phyloP scores from a whole-genome alignment of 352 stramenopile species.

The Pythium coloratum region DNA sequence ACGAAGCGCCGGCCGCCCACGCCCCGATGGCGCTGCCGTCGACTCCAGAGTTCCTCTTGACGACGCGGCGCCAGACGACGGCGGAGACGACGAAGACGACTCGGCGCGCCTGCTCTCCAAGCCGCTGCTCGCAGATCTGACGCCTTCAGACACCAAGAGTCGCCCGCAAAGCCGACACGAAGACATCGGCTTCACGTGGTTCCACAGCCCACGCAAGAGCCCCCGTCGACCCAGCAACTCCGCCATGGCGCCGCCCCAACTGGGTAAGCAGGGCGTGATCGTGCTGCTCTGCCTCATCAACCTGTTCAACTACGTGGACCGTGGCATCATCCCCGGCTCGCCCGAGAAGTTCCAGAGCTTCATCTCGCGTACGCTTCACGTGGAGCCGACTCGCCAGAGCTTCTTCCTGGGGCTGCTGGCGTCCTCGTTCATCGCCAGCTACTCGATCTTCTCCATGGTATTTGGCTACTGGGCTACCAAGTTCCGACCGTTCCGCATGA shows the following conservation, averaged over 20 bases:
- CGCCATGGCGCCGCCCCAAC: slow-evolving; percentile 14
- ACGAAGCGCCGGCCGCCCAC: neutral
- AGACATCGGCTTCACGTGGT: slow-evolving; percentile 21
- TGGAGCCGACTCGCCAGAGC: slow-evolving; percentile 59
- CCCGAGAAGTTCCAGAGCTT: slow-evolving; percentile 93
- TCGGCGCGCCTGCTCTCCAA: slow-evolving; percentile 12
- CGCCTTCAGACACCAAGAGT: neutral
- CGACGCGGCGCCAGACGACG: neutral
- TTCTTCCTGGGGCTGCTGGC: slow-evolving; percentile 88
- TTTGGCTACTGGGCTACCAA: slow-evolving; percentile 91
- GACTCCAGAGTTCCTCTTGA: neutral
- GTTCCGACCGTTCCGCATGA: slow-evolving; percentile 89
- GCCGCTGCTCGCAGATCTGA: slow-evolving; percentile 19
- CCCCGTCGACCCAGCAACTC: neutral
- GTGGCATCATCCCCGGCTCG: slow-evolving; percentile 93
- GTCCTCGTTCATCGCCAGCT: slow-evolving; percentile 94
- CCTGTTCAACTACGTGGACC: slow-evolving; percentile 94
- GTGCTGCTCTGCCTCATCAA: slow-evolving; percentile 89
- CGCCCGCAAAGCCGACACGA: slow-evolving; percentile 5
- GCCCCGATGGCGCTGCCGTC: neutral
- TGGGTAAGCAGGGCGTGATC: slow-evolving; percentile 52
- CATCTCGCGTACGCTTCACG: slow-evolving; percentile 74
- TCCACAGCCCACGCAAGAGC: slow-evolving; percentile 9
- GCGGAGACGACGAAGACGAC: slow-evolving; percentile 3
- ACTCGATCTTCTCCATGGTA: slow-evolving; percentile 89